These are phyloP conservation scores for Volvox reticuliferus DNA, from an alignment of 139 green algal genomes.

Conservation along the genomic window DNA sequence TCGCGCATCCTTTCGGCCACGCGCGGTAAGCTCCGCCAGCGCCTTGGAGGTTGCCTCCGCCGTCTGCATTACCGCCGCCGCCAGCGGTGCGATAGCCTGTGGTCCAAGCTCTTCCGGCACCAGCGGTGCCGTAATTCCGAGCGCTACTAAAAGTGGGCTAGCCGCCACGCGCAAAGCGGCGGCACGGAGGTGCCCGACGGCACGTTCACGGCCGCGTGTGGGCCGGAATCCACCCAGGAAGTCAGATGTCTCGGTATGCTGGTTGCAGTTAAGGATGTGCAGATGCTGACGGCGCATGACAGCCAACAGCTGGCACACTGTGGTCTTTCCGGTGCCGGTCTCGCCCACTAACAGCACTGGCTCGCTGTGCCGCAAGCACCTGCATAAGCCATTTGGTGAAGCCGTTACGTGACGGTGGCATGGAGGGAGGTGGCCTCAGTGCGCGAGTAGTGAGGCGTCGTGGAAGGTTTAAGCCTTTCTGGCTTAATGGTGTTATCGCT, in stretches of 20 bases:
- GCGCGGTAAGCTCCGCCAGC: not conserved
- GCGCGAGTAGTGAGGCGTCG: not conserved
- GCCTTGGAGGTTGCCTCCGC: conserved; percentile 26
- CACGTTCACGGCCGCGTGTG: conserved; percentile 52
- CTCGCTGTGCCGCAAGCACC: conserved; percentile 86
- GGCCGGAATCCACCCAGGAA: conserved; percentile 97
- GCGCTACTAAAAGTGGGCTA: conserved; percentile 42
- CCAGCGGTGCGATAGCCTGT: conserved; percentile 27
- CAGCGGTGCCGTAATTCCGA: conserved; percentile 19
- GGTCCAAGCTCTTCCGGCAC: conserved; percentile 44
- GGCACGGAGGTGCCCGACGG: conserved; percentile 41
- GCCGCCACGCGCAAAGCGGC: conserved; percentile 21
- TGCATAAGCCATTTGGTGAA: conserved; percentile 9
- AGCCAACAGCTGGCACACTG: conserved; percentile 95
- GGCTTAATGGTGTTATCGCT: too few relatives aligned
- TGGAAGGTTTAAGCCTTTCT: not conserved
- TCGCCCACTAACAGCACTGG: conserved; percentile 96
- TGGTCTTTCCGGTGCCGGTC: conserved; percentile 98
- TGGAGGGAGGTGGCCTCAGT: too few relatives aligned
- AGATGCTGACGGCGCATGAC: conserved; percentile 84
- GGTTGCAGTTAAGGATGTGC: conserved; percentile 98
- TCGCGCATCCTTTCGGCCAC: not conserved
- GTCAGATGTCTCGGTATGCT: conserved; percentile 98
- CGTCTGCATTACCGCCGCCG: conserved; percentile 13
- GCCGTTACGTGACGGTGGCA: not conserved